Percentiles rank a stretch among this genome's conserved stretches.
Conservation (phyloP, 768 basidiomycete genomes). For the Lentinula boryana region DNA sequence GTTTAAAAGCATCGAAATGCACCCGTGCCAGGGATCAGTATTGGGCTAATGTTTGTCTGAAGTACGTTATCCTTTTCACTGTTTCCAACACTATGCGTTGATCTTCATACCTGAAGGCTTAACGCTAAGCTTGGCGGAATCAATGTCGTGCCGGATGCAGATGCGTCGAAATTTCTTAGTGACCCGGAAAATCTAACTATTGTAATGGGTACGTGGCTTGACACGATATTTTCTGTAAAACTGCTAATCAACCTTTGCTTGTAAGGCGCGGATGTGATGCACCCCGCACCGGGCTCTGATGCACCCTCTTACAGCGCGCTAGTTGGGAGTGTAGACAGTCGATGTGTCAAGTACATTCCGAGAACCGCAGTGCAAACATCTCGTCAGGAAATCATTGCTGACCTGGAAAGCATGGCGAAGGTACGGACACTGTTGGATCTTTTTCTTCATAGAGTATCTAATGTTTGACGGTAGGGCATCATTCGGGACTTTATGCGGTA, state of each 20-base stretch:
- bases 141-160: neutral
- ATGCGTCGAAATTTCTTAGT: neutral
- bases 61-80: slow-evolving; percentile 24
- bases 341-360: slow-evolving; percentile 48
- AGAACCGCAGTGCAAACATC: slow-evolving; percentile 41
- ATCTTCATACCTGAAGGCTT: neutral
- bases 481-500: slow-evolving; percentile 36
- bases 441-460: neutral
- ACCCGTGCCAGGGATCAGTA: slow-evolving; percentile 41
- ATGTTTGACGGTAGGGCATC: slow-evolving; percentile 13
- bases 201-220: neutral
- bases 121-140: neutral
- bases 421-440: slow-evolving; percentile 12
- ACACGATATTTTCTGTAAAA: neutral
- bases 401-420: slow-evolving; percentile 40
- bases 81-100: too few species aligned
- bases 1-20: slow-evolving; percentile 42
- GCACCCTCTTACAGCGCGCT: slow-evolving; percentile 53
- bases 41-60: slow-evolving; percentile 45
- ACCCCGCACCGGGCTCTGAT: slow-evolving; percentile 50
- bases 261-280: slow-evolving; percentile 51
- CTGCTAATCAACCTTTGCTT: neutral
- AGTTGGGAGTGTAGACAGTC: slow-evolving; percentile 48
- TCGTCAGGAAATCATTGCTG: slow-evolving; percentile 49
- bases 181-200: slow-evolving; percentile 5